Evolutionary conservation across 305 asterid species (phyloP).

Genomic region (Ilex paraguariensis): DNA sequence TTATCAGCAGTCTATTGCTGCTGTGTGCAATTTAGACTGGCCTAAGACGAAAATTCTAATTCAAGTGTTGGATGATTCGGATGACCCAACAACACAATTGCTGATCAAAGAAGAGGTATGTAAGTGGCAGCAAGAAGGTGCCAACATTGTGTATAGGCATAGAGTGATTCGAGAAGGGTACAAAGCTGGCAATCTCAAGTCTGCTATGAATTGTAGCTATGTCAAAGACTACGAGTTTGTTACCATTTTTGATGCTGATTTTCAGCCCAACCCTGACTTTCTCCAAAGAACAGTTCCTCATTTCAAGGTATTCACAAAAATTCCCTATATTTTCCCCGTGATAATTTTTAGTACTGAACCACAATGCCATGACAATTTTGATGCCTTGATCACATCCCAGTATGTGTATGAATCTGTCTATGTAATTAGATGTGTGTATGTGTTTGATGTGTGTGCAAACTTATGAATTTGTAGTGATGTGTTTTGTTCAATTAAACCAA

Average conservation of each 20-base stretch:
- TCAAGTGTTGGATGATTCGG: slow-evolving; percentile 88
- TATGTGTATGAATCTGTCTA: no score
- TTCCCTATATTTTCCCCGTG: neutral
- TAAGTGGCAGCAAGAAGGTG: slow-evolving; percentile 82
- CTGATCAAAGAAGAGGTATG: slow-evolving; percentile 74
- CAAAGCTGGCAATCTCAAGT: slow-evolving; percentile 91
- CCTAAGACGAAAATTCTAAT: slow-evolving; percentile 68
- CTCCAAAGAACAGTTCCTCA: slow-evolving; percentile 67
- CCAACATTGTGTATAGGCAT: slow-evolving; percentile 78
- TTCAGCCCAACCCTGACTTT: slow-evolving; percentile 82
- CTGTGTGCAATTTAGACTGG: slow-evolving; percentile 87
- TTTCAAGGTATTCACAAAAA: slow-evolving; percentile 55
- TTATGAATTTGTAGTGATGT: no score
- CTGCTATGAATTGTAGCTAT: slow-evolving; percentile 87
- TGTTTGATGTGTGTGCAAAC: no score
- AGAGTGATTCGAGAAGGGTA: slow-evolving; percentile 87
- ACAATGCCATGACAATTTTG: neutral
- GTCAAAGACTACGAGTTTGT: slow-evolving; percentile 91
- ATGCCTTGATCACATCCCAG: slow-evolving; percentile 1
- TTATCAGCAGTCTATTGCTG: slow-evolving; percentile 87
- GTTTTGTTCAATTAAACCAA: slow-evolving; percentile 11
- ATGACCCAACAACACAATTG: slow-evolving; percentile 51
- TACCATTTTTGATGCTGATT: slow-evolving; percentile 86
- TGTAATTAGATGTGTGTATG: no score
- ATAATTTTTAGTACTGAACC: slow-evolving; percentile 2